phyloP scores from a whole-genome alignment of 2,329 filamentous ascomycete species.

The Trichoderma afroharzianum region DNA sequence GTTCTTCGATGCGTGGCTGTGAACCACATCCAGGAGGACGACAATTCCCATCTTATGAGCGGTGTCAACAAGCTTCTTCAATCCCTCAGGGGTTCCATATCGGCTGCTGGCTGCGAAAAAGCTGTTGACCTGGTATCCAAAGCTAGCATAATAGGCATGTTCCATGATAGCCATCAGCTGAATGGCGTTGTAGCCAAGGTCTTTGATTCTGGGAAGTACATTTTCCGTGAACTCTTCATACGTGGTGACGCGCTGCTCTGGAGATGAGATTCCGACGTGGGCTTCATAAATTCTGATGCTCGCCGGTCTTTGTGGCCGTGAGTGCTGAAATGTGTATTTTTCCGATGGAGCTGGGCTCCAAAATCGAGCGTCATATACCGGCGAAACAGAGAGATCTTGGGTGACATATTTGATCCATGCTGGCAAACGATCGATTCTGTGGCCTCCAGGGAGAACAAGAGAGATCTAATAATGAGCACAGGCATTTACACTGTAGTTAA shows the following conservation, averaged over 20 bases:
- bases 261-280: slow-evolving; percentile 95
- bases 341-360: slow-evolving; percentile 85
- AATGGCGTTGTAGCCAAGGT: slow-evolving; percentile 93
- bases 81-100: slow-evolving; percentile 87
- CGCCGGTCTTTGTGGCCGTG: slow-evolving; percentile 74
- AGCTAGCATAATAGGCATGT: slow-evolving; percentile 98
- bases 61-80: slow-evolving; percentile 95
- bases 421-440: slow-evolving; percentile 81
- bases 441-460: slow-evolving; percentile 72
- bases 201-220: slow-evolving; percentile 86
- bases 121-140: slow-evolving; percentile 97
- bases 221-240: slow-evolving; percentile 97
- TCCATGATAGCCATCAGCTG: slow-evolving; percentile 99
- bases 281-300: slow-evolving; percentile 96
- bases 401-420: slow-evolving; percentile 98
- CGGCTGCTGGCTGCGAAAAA: slow-evolving; percentile 97
- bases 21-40: slow-evolving; percentile 90
- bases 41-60: slow-evolving; percentile 88
- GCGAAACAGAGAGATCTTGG: slow-evolving; percentile 84
- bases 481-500: no score
- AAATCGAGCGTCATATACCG: slow-evolving; percentile 90
- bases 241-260: slow-evolving; percentile 81
- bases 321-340: slow-evolving; percentile 80
- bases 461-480: slow-evolving; percentile 60
- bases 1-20: slow-evolving; percentile 98